Base-by-base conservation (phyloP, 2,329 filamentous ascomycete species). In the Exophiala bonariae region DNA sequence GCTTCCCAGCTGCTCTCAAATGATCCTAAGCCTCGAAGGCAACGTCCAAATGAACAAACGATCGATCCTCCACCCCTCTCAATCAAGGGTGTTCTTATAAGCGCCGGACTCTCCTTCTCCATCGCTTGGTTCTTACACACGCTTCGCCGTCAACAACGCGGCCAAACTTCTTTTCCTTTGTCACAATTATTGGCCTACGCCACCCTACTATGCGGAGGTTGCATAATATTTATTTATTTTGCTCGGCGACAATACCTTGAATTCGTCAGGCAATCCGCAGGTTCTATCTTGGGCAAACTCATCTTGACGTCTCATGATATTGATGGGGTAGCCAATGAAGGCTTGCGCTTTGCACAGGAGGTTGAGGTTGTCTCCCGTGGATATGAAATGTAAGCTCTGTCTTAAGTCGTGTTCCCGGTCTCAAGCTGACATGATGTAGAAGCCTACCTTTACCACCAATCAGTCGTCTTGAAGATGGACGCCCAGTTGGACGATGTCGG, bases 331-430 rank as follows among this genome's bases (percentile, higher is more conserved):
- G 83, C 81, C 32, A 83, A 84, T 31, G 86, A 88, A 23, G 86
- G 88, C 2, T 75, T 96, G 45, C 83, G 86, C 30, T 79, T 96
- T 50, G 85, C 96, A 53, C 91, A 96, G 66, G 91, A 96, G 69
- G 90, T 96, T n/a, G 91, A 96, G 70, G 77, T 96, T 23, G 90
- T 96, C 19, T 95, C 91, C 22, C 82, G 91, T 58, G 91, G 91
- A 17, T 96, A 95, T 67, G 80, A 88, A 69, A 77, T 96, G 47
- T 50, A 35, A 39, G 51, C 39, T 7, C 23, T 26, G 23, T 26
- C 32, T 10, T 19, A 14, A 33, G 11, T 16, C 26, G 11, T 2
- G 8, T 19, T 26, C 18, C 22, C 13, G 9, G 9, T 36, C 11
- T 17, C 6, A 32, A 11, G 55, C 61, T 53, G 58, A 52, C 57